Conservation (phyloP, 148 eudicot genomes). For the Persicaria maculosa region DNA sequence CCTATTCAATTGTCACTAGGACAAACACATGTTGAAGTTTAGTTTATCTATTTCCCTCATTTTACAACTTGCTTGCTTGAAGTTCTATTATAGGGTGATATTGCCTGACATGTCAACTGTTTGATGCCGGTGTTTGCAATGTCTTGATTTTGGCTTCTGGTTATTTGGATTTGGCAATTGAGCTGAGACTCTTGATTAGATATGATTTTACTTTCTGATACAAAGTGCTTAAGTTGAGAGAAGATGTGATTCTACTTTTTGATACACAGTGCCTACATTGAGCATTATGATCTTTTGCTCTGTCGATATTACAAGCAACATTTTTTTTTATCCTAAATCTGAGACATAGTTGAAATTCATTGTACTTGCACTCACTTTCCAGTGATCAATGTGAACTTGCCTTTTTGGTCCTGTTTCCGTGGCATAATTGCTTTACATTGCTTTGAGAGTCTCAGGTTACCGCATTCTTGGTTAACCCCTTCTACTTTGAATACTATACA, state of each 20-base stretch:
- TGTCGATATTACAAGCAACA: not conserved
- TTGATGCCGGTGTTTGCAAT: not conserved
- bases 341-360: not conserved
- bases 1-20: too few relatives aligned
- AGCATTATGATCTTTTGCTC: not conserved
- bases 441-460: not conserved
- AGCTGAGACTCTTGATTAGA: not conserved
- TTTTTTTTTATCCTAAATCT: not conserved
- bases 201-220: not conserved
- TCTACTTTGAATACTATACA: not conserved
- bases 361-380: not conserved
- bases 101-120: not conserved
- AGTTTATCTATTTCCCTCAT: too few relatives aligned
- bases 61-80: not conserved
- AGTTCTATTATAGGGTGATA: not conserved
- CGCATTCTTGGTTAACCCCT: not conserved
- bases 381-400: not conserved
- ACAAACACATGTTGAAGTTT: too few relatives aligned
- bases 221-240: too few relatives aligned
- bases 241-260: too few relatives aligned
- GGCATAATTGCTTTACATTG: not conserved
- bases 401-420: not conserved
- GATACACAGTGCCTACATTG: not conserved
- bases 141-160: not conserved
- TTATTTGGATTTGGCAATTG: not conserved